Evolutionary conservation across 305 asterid species (phyloP).

Genomic region (Lippia alba): DNA sequence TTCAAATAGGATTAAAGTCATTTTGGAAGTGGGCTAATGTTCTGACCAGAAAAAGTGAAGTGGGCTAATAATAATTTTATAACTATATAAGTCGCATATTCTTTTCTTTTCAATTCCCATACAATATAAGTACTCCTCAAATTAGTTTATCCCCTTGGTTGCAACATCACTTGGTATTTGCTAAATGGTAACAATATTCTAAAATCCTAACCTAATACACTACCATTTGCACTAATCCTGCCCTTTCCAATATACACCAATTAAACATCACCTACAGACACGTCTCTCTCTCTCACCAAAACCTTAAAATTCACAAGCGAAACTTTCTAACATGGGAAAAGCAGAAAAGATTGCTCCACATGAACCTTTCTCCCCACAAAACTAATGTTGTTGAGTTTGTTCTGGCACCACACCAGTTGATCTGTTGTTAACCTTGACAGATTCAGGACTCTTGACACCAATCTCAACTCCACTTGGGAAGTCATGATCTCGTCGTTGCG

Average conservation of each 20-base stretch:
- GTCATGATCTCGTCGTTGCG: conserved; percentile 36
- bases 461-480: conserved; percentile 66
- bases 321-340: conserved; percentile 68
- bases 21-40: too few species aligned
- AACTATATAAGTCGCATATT: too few species aligned
- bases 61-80: too few species aligned
- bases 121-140: too few species aligned
- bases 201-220: neutral
- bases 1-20: too few species aligned
- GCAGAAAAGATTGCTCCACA: conserved; percentile 67
- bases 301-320: conserved; percentile 23
- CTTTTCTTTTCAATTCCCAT: too few species aligned
- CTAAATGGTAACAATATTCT: neutral
- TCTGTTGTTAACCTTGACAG: conserved; percentile 62
- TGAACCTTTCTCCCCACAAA: conserved; percentile 56
- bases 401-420: conserved; percentile 73
- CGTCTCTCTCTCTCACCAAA: neutral
- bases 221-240: neutral
- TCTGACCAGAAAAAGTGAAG: too few species aligned
- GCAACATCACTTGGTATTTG: neutral
- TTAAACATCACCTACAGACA: neutral
- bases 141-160: too few species aligned
- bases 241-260: neutral
- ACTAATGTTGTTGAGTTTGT: conserved; percentile 61
- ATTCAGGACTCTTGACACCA: conserved; percentile 62